A percentile compares a stretch with the other conserved stretches of the same genome.
Evolutionary conservation across 176 grass and related monocot species (phyloP).

Genomic region (Aechmea fasciata): DNA sequence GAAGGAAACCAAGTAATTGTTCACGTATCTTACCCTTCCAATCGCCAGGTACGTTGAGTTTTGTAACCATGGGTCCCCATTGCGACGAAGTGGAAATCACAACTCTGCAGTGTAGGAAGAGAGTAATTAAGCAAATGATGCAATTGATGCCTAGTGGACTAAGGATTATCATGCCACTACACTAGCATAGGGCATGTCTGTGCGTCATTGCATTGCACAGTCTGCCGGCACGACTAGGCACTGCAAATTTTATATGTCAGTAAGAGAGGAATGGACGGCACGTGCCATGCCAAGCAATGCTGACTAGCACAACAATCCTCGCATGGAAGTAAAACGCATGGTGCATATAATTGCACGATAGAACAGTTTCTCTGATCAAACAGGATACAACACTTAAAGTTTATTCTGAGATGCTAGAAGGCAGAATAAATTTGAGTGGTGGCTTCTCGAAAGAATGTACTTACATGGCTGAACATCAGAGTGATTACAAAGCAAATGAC

Average conservation of each 20-base stretch:
- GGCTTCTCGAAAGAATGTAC: too few species aligned
- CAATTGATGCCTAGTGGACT: neutral
- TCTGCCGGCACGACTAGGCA: too few species aligned
- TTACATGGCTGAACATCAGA: too few species aligned
- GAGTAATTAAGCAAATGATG: neutral
- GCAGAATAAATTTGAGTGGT: neutral
- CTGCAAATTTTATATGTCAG: too few species aligned
- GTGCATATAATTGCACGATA: neutral
- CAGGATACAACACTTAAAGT: neutral
- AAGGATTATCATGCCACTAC: too few species aligned
- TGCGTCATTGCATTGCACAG: too few species aligned
- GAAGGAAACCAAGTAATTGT: neutral
- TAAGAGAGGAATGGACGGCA: too few species aligned
- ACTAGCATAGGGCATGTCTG: too few species aligned
- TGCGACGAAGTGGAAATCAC: constrained; percentile 77
- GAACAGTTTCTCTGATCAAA: neutral
- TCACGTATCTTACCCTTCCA: constrained; percentile 63
- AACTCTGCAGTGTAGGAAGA: constrained; percentile 29
- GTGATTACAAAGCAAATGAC: too few species aligned
- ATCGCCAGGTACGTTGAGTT: constrained; percentile 77
- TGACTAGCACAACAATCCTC: neutral
- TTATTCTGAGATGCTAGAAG: neutral
- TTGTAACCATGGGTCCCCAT: constrained; percentile 63
- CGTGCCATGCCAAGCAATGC: too few species aligned
- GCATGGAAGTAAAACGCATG: neutral